Evolutionary conservation across 179 eudicot genomes (phyloP).

Genomic region (Kewa caespitosa): DNA sequence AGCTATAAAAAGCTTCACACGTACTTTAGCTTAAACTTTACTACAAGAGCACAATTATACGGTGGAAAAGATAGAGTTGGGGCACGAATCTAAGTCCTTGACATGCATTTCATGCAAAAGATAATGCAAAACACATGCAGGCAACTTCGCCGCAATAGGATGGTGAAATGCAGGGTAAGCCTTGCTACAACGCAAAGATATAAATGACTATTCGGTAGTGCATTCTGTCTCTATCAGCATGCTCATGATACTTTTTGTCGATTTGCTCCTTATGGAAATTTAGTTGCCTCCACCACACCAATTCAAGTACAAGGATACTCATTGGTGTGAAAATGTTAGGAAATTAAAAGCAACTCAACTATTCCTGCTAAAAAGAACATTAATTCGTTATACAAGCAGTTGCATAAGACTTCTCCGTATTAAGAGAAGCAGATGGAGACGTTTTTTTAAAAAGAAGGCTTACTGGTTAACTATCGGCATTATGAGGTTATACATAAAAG

Average conservation of each 20-base stretch:
- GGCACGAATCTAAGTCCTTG: background rate
- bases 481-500: constrained; percentile 64
- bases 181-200: background rate
- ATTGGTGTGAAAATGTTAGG: constrained; percentile 2
- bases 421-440: background rate
- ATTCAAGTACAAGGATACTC: constrained; percentile 8
- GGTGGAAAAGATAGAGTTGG: background rate
- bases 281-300: constrained; percentile 25
- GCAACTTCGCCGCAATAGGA: constrained; percentile 7
- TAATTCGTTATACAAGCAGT: background rate
- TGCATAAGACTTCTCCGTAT: background rate
- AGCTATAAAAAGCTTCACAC: background rate
- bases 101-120: background rate
- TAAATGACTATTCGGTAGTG: constrained; percentile 7
- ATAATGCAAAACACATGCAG: constrained; percentile 2
- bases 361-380: constrained; percentile 1
- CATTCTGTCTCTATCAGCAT: constrained; percentile 19
- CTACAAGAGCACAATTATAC: background rate
- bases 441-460: constrained; percentile 2
- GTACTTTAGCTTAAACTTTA: constrained; percentile 7
- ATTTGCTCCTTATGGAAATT: constrained; percentile 16
- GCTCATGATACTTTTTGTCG: constrained; percentile 17
- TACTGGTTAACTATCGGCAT: constrained; percentile 77
- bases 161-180: background rate
- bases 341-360: background rate